Base-by-base conservation (phyloP, 371 early-diverging fungal genomes). In the Circinella umbellata region DNA sequence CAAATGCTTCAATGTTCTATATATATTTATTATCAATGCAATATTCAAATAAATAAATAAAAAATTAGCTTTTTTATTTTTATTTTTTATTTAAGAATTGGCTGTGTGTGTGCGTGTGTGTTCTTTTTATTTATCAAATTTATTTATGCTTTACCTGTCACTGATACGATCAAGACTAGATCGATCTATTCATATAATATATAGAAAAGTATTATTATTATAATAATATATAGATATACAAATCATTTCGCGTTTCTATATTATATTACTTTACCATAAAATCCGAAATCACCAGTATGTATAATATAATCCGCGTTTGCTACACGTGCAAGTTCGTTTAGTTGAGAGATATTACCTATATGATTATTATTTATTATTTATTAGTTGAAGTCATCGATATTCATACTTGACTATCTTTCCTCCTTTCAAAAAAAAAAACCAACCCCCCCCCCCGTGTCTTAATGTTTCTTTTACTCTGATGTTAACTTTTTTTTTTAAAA, bases 271-370 rank as follows among this genome's bases (percentile, higher is more conserved):
- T 34, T 80, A 87, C 90, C 89, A 77, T 88, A 89, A 69, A 90
- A 89, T 37, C 89, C 89, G 73, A 90, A 90, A 67, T 89, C 89
- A 38, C 91, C 91, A n/a, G 89, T 87, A 64, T 90, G 91, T 51
- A 90, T 87, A 59, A 90, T 81, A 69, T 81, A 76, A 35, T 85
- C 77, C 27, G 91, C 89, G 60, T 84, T 83, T 14, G 85, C 80
- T 53, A 86, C 85, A 61, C 85, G 85, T 59, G 88, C 89, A 48
- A 90, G 80, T 55, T 79, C 73, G 63, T 90, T 88, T n/a, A 90
- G 73, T 73, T 87, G 86, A 35, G 89, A 86, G 37, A 90, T 80
- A 54, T 88, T 82, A 48, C 91, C 91, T 86, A 61, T 37, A 51
- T 34, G 42, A 11, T 42, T 39, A 39, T 39, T 39, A 39, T 42